Base-by-base conservation (phyloP, 2,329 filamentous ascomycete species). In the Hypoxylon sp. region DNA sequence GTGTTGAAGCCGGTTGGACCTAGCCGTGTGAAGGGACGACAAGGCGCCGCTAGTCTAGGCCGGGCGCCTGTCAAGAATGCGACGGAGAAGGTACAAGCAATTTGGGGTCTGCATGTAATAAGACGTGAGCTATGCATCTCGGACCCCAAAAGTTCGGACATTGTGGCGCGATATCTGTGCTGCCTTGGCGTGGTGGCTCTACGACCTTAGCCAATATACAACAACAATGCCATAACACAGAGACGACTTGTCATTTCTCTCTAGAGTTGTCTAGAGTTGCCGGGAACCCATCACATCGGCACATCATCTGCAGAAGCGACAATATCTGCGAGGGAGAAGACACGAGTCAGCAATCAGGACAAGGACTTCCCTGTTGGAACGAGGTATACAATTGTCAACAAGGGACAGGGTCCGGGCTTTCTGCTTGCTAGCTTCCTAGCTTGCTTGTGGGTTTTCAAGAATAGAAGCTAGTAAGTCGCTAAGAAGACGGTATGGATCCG, bases 81-180 rank as follows among this genome's bases (percentile, higher is more conserved):
- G 28, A 56, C 58, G 55, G 53, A 41, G 43, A 59, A 36, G 52
- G 63, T 60, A 66, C 56, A 60, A 60, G 49, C 56, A 69, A 61
- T 67, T 61, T 64, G 67, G 67, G 63, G 67, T 61, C 59, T 61
- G 45, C 25, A 55, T 49, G 56, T 64, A 69, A 63, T 69, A 69
- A 63, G 41, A 56, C 9, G 57, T 30, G 30, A 46, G 30, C 36
- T 62, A 68, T 67, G 57, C 43, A 46, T 53, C 56, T 58, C 23
- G 52, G 59, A 58, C 62, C 62, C 62, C 53, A 65, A 59, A 38
- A 28, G 14, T 51, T 45, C 46, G 19, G 60, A 36, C 55, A 48
- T 53, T 48, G 32, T 65, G 61, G 61, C 58, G 65, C 43, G 34
- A 64, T 67, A 30, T 38, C 48, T 60, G 59, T 66, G 46, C 56